phyloP scores from a whole-genome alignment of 306 rosid species.

The Castanea sativa region DNA sequence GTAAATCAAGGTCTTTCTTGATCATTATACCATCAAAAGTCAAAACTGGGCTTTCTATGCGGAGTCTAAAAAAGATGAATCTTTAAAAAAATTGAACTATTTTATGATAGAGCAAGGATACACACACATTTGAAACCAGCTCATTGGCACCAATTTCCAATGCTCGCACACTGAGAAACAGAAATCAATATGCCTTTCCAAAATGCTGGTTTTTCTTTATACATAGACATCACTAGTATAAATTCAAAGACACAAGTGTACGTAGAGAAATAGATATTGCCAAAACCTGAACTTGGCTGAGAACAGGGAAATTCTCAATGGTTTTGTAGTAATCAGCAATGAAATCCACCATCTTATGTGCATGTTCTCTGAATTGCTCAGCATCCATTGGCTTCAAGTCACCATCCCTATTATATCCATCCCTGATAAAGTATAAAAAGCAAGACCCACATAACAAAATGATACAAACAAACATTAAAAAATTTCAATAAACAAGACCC shows the following conservation, averaged over 20 bases:
- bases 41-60: too few species aligned
- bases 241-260: neutral
- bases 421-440: slow-evolving; percentile 3
- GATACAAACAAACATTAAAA: neutral
- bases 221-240: neutral
- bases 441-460: neutral
- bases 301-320: slow-evolving; percentile 70
- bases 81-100: too few species aligned
- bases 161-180: neutral
- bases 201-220: neutral
- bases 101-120: too few species aligned
- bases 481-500: neutral
- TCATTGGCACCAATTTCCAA: neutral
- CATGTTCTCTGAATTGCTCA: slow-evolving; percentile 88
- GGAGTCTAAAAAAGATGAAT: too few species aligned
- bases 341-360: slow-evolving; percentile 95
- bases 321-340: slow-evolving; percentile 92
- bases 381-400: slow-evolving; percentile 82
- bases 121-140: too few species aligned
- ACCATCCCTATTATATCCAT: slow-evolving; percentile 39
- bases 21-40: too few species aligned
- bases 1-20: too few species aligned
- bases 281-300: slow-evolving; percentile 88
- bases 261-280: neutral
- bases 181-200: neutral